Evolutionary conservation across 768 basidiomycete species (phyloP).

Genomic region (Lentinula aciculospora): DNA sequence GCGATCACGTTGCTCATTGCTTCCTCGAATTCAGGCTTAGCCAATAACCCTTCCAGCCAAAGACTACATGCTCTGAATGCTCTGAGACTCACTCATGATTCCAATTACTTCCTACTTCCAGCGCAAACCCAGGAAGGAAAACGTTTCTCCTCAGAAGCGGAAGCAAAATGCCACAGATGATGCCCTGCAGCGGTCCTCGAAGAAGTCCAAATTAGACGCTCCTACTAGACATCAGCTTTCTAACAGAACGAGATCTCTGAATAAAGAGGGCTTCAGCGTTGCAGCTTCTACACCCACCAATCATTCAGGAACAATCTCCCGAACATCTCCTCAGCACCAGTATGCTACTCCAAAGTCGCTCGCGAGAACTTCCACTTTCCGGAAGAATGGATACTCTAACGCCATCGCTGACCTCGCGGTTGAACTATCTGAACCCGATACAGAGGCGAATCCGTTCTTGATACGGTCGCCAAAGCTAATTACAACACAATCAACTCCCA

Average conservation of each 20-base stretch:
- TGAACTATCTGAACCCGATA: not conserved
- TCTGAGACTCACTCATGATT: not conserved
- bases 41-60: not conserved
- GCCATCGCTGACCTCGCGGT: not conserved
- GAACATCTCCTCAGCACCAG: not conserved
- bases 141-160: not conserved
- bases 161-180: not conserved
- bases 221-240: not conserved
- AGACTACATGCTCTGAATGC: not conserved
- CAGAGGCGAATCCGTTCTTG: not conserved
- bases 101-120: constrained; percentile 16
- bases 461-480: not conserved
- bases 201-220: not conserved
- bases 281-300: not conserved
- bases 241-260: constrained; percentile 2
- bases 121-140: constrained; percentile 7
- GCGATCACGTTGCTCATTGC: not conserved
- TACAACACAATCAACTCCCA: not conserved
- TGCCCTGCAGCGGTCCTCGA: constrained; percentile 5
- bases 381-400: not conserved
- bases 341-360: constrained; percentile 5
- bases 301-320: not conserved
- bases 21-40: not conserved
- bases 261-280: not conserved
- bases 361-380: not conserved